phyloP scores from a whole-genome alignment of 2,329 filamentous ascomycete genomes.

The Cladosporium halotolerans region DNA sequence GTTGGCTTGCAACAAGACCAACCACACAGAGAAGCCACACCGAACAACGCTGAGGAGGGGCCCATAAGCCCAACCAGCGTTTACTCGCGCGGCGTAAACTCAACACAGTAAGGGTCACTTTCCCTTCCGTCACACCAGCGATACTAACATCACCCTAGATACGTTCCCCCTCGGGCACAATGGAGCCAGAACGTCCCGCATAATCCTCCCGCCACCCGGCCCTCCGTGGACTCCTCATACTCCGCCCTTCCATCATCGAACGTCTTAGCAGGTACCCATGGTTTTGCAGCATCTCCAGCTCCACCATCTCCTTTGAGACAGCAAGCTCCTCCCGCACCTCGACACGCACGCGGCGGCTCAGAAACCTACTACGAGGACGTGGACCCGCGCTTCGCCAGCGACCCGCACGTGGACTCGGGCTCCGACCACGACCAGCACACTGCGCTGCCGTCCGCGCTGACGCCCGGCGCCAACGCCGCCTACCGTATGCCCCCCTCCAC shows the following conservation, averaged over 20 bases:
- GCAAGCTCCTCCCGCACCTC: conserved; percentile 3
- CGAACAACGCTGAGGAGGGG: conserved; percentile 56
- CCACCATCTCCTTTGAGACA: conserved; percentile 21
- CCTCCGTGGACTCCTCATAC: not conserved
- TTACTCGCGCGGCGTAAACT: conserved; percentile 55
- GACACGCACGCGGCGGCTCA: conserved; percentile 33
- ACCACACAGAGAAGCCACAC: conserved; percentile 43
- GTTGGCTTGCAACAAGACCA: conserved; percentile 59
- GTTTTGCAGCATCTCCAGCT: conserved; percentile 19
- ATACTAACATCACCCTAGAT: conserved; percentile 27
- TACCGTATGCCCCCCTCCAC: conserved; percentile 10
- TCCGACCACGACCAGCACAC: conserved; percentile 1
- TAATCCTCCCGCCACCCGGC: conserved; percentile 12
- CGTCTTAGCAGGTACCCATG: not conserved
- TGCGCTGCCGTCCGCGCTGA: conserved; percentile 4
- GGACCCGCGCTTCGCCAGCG: conserved; percentile 69
- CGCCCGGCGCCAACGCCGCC: conserved; percentile 5
- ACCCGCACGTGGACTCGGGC: conserved; percentile 5
- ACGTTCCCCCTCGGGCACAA: conserved; percentile 42
- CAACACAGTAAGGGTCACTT: conserved; percentile 58
- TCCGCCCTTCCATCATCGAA: conserved; percentile 9
- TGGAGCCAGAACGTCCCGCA: conserved; percentile 34
- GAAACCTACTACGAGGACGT: conserved; percentile 84
- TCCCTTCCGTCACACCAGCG: not conserved
- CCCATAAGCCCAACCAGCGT: conserved; percentile 51